phyloP scores from a whole-genome alignment of 371 early-diverging fungal genomes.

The Mortierella sp. region DNA sequence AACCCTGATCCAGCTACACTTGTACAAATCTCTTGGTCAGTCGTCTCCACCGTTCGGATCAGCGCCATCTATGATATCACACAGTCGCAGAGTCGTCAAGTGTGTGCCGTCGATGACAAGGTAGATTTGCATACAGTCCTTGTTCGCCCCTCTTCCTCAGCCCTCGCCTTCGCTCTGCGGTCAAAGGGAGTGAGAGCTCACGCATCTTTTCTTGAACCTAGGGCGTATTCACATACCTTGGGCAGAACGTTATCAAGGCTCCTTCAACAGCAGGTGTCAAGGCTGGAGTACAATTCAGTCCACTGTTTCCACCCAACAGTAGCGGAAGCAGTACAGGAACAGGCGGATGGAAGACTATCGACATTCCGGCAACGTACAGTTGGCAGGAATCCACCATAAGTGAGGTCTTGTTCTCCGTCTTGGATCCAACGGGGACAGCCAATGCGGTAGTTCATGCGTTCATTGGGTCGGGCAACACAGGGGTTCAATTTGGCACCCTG shows the following conservation, averaged over 20 bases:
- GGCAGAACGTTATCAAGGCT: conserved; percentile 1
- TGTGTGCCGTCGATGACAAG: conserved; percentile 1
- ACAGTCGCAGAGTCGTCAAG: neutral
- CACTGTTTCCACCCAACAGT: neutral
- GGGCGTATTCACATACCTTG: conserved; percentile 6
- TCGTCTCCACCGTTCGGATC: conserved; percentile 6
- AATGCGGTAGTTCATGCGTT: neutral
- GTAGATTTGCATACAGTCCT: neutral
- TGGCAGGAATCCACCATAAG: neutral
- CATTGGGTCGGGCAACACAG: too few relatives aligned
- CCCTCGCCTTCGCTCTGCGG: too few relatives aligned
- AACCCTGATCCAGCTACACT: neutral
- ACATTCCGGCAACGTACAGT: neutral
- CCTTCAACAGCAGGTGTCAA: neutral
- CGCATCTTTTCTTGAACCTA: neutral
- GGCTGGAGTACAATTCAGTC: conserved; percentile 2
- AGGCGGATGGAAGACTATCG: conserved; percentile 9
- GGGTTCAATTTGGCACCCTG: conserved; percentile 1
- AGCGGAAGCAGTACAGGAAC: conserved; percentile 1
- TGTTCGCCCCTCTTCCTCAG: too few relatives aligned
- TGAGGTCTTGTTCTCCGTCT: neutral
- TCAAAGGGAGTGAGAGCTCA: too few relatives aligned
- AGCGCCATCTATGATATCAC: conserved; percentile 4
- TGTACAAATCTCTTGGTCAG: neutral
- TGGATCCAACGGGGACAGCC: neutral